These are phyloP conservation scores for Nyssa sinensis DNA, from an alignment of 148 eudicot genomes.

Conservation along the genomic window DNA sequence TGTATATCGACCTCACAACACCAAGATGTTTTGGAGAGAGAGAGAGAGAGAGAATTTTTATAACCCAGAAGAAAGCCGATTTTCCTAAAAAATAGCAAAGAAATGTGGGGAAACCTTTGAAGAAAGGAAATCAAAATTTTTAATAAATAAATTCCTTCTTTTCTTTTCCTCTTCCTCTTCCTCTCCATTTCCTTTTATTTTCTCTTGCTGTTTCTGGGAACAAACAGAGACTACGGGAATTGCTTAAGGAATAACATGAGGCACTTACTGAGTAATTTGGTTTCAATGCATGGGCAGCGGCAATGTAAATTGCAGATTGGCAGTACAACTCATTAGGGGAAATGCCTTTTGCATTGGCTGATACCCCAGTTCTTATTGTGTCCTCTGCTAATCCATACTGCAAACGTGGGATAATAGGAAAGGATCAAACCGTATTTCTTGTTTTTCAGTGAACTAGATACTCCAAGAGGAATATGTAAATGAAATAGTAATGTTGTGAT, in stretches of 20 bases:
- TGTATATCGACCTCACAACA: too few relatives aligned
- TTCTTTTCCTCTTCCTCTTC: not conserved
- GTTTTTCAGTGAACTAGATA: not conserved
- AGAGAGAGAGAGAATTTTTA: too few relatives aligned
- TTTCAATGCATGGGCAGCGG: constrained; percentile 93
- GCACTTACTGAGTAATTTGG: constrained; percentile 74
- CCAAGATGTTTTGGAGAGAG: too few relatives aligned
- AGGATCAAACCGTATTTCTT: constrained; percentile 6
- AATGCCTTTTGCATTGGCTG: constrained; percentile 45
- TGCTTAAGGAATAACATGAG: not conserved
- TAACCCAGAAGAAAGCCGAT: not conserved
- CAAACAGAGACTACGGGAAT: not conserved
- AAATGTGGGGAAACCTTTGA: not conserved
- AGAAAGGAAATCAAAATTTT: not conserved
- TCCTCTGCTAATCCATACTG: constrained; percentile 99
- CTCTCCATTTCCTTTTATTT: not conserved
- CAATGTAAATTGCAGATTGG: constrained; percentile 88
- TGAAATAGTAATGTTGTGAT: too few relatives aligned
- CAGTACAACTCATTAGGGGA: constrained; percentile 79
- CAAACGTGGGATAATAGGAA: constrained; percentile 15
- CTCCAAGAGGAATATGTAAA: not conserved
- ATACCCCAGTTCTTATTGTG: constrained; percentile 69
- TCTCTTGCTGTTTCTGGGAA: not conserved
- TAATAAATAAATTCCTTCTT: not conserved
- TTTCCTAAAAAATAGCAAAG: not conserved